phyloP scores from a whole-genome alignment of 805 yeast species.

The Yamadazyma philogaea region DNA sequence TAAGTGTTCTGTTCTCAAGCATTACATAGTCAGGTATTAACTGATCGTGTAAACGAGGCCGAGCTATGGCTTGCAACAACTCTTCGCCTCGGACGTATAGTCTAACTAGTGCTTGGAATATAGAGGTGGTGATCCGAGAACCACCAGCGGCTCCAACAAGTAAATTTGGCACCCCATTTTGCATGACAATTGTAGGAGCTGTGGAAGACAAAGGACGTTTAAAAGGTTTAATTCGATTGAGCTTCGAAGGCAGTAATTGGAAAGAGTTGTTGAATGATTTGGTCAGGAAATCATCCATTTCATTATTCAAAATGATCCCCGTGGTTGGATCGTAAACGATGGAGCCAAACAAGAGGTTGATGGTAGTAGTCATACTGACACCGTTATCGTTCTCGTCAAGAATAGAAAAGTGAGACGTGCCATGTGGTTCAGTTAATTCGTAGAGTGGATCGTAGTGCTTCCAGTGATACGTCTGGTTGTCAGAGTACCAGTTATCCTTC shows the following conservation, averaged over 20 bases:
- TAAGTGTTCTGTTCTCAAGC: conserved; percentile 53
- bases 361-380: conserved; percentile 83
- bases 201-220: conserved; percentile 85
- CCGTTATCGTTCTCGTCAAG: conserved; percentile 75
- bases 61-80: conserved; percentile 66
- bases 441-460: conserved; percentile 74
- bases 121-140: conserved; percentile 76
- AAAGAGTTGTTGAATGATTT: conserved; percentile 72
- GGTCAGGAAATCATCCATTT: conserved; percentile 92
- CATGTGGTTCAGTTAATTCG: conserved; percentile 77
- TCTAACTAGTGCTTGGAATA: conserved; percentile 76
- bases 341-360: conserved; percentile 81
- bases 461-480: conserved; percentile 60
- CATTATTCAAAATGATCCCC: conserved; percentile 80
- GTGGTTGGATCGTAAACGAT: conserved; percentile 75
- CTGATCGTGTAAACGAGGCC: conserved; percentile 88
- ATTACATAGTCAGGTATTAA: conserved; percentile 66
- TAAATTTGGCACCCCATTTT: conserved; percentile 50
- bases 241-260: conserved; percentile 74
- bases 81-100: conserved; percentile 55
- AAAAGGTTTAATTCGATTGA: conserved; percentile 70
- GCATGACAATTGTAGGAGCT: conserved; percentile 65
- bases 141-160: conserved; percentile 96
- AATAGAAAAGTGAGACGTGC: conserved; percentile 84
- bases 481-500: conserved; percentile 51